Evolutionary conservation across 441 rosid genomes (phyloP), one percentile per base, ranked within the genome.

Genomic region (Omphalea diandra): DNA sequence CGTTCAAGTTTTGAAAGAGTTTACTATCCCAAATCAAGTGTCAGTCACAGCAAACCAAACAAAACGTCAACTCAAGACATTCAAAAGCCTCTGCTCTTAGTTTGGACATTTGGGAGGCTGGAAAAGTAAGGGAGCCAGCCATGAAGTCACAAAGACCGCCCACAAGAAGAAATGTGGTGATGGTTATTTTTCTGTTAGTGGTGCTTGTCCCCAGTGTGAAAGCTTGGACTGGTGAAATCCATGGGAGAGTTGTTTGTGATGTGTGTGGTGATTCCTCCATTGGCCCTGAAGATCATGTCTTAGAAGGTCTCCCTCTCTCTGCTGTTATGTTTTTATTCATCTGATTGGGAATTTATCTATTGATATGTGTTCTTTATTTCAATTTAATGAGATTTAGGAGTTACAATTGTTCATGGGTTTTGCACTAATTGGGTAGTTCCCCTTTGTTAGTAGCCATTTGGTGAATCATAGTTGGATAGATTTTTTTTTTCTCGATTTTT

Each of bases 211-310:
- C 82, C 61, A 66, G 77, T 55, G 97, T 83, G 52, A 73, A 73
- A 68, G 90, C 89, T 75, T 91, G 98, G 97, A 90, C 94, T 55
- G 94, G 97, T 57, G 97, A 94, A 83, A 86, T 94, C 70, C 95
- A 80, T 33, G 96, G 96, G 53, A 86, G 97, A 74, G 97, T 94
- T 71, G 91, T 94, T 63, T 94, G 97, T 70, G 97, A 94, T 81
- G 91, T 88, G 35, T 94, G 94, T 72, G 92, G 83, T 4, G 95
- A 94, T 84, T 90, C 89, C 65, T 88, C 97, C 33, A 83, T 94
- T 64, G 97, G 97, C 68, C 97, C 94, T 58, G 96, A 94, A 82
- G 97, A 91, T 75, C 97, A 94, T 82, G 82, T 89, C 66, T 86
- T 88, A 61, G 87, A 90, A 88, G 97, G 98, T 86, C 40, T 53